phyloP scores from a whole-genome alignment of 2,329 filamentous ascomycete genomes.

The Ceratocystis destructans region DNA sequence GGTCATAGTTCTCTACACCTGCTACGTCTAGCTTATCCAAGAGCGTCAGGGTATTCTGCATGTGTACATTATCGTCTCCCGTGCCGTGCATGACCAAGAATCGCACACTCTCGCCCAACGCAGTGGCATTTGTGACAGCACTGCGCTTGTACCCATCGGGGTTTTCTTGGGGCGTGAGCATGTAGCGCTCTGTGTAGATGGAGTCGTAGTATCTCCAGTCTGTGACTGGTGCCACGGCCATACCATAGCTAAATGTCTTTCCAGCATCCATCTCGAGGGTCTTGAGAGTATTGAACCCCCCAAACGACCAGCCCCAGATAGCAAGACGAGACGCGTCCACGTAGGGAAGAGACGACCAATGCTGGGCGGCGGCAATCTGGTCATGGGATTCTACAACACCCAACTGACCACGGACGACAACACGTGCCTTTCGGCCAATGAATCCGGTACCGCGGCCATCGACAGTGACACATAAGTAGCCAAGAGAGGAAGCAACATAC shows the following conservation, averaged over 20 bases:
- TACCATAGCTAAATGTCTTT: constrained; percentile 83
- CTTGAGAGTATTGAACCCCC: constrained; percentile 90
- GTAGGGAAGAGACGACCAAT: constrained; percentile 69
- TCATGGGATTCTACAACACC: constrained; percentile 76
- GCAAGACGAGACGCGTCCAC: constrained; percentile 71
- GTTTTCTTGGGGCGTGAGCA: constrained; percentile 86
- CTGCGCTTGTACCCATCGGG: constrained; percentile 59
- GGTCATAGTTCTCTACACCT: constrained; percentile 81
- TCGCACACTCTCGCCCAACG: constrained; percentile 61
- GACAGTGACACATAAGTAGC: constrained; percentile 88
- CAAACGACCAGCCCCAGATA: constrained; percentile 98
- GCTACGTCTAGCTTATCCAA: constrained; percentile 75
- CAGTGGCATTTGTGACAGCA: constrained; percentile 58
- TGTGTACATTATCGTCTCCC: constrained; percentile 95
- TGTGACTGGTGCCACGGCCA: constrained; percentile 96
- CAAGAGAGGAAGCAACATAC: constrained; percentile 70
- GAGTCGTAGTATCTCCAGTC: constrained; percentile 95
- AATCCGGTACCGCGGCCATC: constrained; percentile 89
- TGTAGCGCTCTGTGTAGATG: constrained; percentile 92
- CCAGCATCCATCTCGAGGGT: constrained; percentile 85
- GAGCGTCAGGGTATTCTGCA: constrained; percentile 82
- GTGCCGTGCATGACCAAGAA: constrained; percentile 94
- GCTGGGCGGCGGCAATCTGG: constrained; percentile 79
- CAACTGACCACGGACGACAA: constrained; percentile 68
- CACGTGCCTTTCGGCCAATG: constrained; percentile 70